Base-by-base conservation (phyloP, 805 yeast genomes). In the Nakazawaea anatomiae region DNA sequence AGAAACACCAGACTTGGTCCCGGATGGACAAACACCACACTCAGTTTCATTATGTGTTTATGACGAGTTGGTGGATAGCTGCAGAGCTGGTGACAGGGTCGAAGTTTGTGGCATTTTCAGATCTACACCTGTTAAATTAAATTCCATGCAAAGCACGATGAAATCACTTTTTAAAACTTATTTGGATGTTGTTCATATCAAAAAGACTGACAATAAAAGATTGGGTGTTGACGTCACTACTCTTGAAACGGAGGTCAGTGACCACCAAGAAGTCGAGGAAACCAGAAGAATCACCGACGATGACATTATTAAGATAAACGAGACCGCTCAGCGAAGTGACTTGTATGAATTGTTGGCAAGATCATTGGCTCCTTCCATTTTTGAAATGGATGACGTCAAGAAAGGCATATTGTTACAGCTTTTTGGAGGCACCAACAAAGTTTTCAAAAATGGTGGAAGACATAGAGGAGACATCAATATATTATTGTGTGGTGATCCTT, bases 21-120 rank as follows among this genome's bases (percentile, higher is more conserved):
- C 99, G 4, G 98, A 88, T 69, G 99, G 99, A 14, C 99, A 94
- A 69, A 94, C 99, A 2, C 99, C 99, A 1, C 99, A 94, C 67
- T 85, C 97, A 11, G 88, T 94, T 45, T 89, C 96, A 6, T 72
- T 94, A 31, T 89, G 97, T 72, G 96, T 89, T 1, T 94, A 92
- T 64, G 99, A 94, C 67, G 98, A 94, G 65, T 75, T 94, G 54
- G 99, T 94, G 1, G 99, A 94, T 66, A 77, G 87, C 49, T 87
- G 96, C 61, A 80, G 96, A 60, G 97, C 99, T 7, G 99, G 99
- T 75, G 99, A 94, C 67, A 80, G 97, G 53, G 79, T 94, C 44
- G 96, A 92, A 66, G 95, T 91, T 18, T 90, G 97, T 52, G 99
- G 99, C 54, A 85, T 95, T 39, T 94, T 90, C 72, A 79, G 97